phyloP scores from a whole-genome alignment of 305 asterid species.

The Stenogyne calaminthoides region DNA sequence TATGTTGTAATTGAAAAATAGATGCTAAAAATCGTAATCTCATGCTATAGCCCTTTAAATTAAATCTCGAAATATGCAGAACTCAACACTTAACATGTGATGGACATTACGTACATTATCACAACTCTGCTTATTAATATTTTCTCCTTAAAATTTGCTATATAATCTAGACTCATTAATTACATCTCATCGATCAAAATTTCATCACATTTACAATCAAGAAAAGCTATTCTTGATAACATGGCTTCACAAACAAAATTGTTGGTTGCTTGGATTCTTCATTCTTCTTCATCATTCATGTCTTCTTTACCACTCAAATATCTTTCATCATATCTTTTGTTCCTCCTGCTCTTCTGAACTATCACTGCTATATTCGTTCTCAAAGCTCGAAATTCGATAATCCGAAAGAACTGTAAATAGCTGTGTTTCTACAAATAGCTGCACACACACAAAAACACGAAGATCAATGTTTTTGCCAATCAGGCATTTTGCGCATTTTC shows the following conservation, averaged over 20 bases:
- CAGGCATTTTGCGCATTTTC: not conserved
- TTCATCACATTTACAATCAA: slow-evolving; percentile 25
- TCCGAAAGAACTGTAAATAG: slow-evolving; percentile 73
- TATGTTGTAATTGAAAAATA: too few relatives aligned
- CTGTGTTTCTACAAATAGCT: slow-evolving; percentile 89
- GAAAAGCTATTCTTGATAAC: slow-evolving; percentile 2
- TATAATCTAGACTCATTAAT: not conserved
- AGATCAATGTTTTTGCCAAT: slow-evolving; percentile 2
- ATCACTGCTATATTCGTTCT: slow-evolving; percentile 39
- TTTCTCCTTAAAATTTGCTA: slow-evolving; percentile 1
- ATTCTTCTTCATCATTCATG: not conserved
- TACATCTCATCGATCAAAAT: slow-evolving; percentile 20
- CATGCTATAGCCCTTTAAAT: not conserved
- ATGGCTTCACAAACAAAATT: not conserved
- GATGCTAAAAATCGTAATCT: not conserved
- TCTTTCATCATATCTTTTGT: not conserved
- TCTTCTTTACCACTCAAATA: not conserved
- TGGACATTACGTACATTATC: not conserved
- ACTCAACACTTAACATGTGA: not conserved
- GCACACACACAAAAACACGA: slow-evolving; percentile 35
- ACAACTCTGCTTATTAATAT: not conserved
- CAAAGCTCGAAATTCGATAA: slow-evolving; percentile 62
- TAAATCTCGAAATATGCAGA: not conserved
- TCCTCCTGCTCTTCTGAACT: not conserved
- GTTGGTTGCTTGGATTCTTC: not conserved